Evolutionary conservation across 192 early-diverging fungal genomes (phyloP), one percentile per base, ranked within the genome.

Genomic region (Glomus cerebriforme): DNA sequence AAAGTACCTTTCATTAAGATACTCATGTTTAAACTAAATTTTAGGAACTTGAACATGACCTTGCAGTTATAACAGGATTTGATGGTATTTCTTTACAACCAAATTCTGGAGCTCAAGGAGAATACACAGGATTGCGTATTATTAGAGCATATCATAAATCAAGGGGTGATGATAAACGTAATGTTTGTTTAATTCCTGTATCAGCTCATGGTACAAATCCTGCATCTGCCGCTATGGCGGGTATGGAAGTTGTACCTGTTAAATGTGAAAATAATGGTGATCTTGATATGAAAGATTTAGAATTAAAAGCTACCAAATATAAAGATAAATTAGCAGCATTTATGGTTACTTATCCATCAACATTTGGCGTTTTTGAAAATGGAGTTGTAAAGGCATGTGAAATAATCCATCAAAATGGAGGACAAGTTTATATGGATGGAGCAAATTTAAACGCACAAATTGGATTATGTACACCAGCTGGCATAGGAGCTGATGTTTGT

Each of bases 131-230:
- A 81, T 92, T 99, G 47, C 93, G 96, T 60, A 89, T 90, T 47
- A 99, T 99, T 83, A 92, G 91, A 73, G 95, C 96, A n/a, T 98
- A 95, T 88, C 95, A 96, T 79, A 85, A 89, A 26, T 91, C 95
- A 45, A 88, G 90, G 63, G 96, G 96, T 73, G 89, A 99, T 69
- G 67, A 69, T 47, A 90, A 95, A 63, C 95, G 98, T 80, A 89
- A 98, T 82, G 87, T 99, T 37, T 98, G 96, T 82, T 87, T 99
- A 77, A 98, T 99, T 65, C 98, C 98, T 8, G 95, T 97, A 73
- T 99, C 98, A 59, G 98, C 98, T 35, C 98, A 99, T 85, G 98
- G 98, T 70, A 99, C 98, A 79, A 99, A 99, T 89, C 97, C 98
- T 24, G 98, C 98, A 9, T 97, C 96, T 32, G 97, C 98, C 35